Conservation (phyloP, 2,329 filamentous ascomycete genomes). For the Triangularia verruculosa region DNA sequence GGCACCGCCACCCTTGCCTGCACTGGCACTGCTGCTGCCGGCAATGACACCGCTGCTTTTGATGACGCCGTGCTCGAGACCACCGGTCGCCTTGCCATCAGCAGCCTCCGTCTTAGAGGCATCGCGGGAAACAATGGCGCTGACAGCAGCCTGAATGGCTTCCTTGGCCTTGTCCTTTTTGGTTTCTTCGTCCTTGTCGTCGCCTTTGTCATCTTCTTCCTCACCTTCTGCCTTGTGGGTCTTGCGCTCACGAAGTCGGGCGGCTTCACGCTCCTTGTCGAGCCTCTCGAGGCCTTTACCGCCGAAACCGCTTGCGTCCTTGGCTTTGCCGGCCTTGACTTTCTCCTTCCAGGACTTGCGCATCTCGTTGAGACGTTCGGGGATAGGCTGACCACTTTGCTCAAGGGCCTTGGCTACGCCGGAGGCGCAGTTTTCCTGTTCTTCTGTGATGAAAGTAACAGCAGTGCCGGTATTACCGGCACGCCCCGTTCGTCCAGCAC, state of each 20-base stretch:
- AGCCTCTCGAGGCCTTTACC: constrained; percentile 91
- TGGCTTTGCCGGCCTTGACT: constrained; percentile 88
- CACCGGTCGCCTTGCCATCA: constrained; percentile 33
- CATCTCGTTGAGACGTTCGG: constrained; percentile 65
- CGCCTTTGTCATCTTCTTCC: constrained; percentile 75
- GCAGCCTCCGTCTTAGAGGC: constrained; percentile 43
- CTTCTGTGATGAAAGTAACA: constrained; percentile 87
- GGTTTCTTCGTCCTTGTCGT: constrained; percentile 64
- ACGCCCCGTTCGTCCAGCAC: constrained; percentile 87
- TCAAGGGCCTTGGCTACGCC: constrained; percentile 90
- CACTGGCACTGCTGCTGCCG: constrained; percentile 47
- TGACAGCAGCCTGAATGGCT: constrained; percentile 61
- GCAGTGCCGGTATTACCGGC: constrained; percentile 93
- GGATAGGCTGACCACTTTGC: constrained; percentile 82
- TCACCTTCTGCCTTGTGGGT: constrained; percentile 85
- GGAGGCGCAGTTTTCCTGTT: constrained; percentile 85
- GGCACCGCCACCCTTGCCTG: constrained; percentile 56
- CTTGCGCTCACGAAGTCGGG: constrained; percentile 81
- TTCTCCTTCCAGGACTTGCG: constrained; percentile 77
- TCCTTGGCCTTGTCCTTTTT: constrained; percentile 67
- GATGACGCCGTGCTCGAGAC: background rate
- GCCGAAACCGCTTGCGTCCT: constrained; percentile 85
- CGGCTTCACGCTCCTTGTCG: constrained; percentile 85
- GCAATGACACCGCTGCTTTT: constrained; percentile 29
- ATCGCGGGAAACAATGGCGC: constrained; percentile 54